Evolutionary conservation across 306 rosid species (phyloP), one percentile per base, ranked within the genome.

Genomic region (Clitoria ternatea): DNA sequence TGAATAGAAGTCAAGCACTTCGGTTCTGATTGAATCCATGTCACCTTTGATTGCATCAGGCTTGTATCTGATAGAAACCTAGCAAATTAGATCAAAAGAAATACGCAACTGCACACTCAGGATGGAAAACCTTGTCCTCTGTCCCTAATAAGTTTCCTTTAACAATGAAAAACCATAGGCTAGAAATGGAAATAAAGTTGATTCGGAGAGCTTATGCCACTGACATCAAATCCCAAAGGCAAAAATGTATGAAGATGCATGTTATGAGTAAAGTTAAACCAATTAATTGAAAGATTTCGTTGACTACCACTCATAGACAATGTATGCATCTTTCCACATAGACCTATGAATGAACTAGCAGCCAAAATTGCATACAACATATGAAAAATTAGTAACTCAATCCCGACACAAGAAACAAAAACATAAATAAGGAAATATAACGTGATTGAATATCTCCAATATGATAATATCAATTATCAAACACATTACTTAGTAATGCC

Each of bases 31-130:
- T 61, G 99, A 94, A 74, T 94, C 99, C 99, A 94, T 78, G 66
- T 94, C 99, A 43, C 99, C 99, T 75, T 86, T 87, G 39, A 94
- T 91, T 62, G 80, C 92, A 78, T 94, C 96, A 1, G 99, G 99
- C 84, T 78, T 86, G 87, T 84, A 87, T 86, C 99, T 94, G 82
- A 40, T 40, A 64, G 65, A 69, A 76, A 32, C 45, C 27, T 20
- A 10, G 22, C 20, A 61, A 61, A 70, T 82, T 56, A 68, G 42
- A 73, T 50, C 76, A 45, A 6, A 40, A 33, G 23, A 78, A 39
- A 20, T 17, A n/a, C 43, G 52, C 45, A 49, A 75, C 7, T 6
- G 15, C 18, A 39, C 50, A 49, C 35, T 15, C 44, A 2, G 48
- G 66, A 78, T 49, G 37, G 50, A 49, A 78, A 66, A 59, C 23